A percentile compares a stretch with the other conserved stretches of the same genome.
Evolutionary conservation across 805 yeast genomes (phyloP).

Genomic region (Wickerhamiella siamensis): DNA sequence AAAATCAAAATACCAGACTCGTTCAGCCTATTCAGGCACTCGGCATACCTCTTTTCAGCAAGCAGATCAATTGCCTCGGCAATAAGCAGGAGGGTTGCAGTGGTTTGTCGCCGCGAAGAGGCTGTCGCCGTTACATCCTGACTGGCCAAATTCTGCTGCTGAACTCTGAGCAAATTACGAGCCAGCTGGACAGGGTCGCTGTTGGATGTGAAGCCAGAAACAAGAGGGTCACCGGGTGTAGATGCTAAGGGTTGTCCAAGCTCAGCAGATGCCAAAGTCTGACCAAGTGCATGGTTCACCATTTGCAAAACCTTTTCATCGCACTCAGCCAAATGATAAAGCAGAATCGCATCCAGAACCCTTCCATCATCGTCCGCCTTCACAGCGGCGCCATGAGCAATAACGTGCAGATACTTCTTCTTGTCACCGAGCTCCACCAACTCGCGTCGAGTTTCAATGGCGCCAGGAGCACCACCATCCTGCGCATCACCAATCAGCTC

Average conservation of each 20-base stretch:
- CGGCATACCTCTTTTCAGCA: slow-evolving; percentile 43
- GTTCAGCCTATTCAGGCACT: slow-evolving; percentile 40
- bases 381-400: slow-evolving; percentile 72
- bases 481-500: slow-evolving; percentile 72
- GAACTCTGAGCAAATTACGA: slow-evolving; percentile 25
- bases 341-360: slow-evolving; percentile 64
- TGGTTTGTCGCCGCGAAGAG: slow-evolving; percentile 48
- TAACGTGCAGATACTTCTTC: slow-evolving; percentile 46
- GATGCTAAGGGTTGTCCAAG: slow-evolving; percentile 39
- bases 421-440: slow-evolving; percentile 46
- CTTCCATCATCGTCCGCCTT: slow-evolving; percentile 88
- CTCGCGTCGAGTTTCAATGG: slow-evolving; percentile 61
- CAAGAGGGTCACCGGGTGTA: slow-evolving; percentile 18
- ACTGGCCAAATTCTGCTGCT: slow-evolving; percentile 18
- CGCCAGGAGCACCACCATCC: slow-evolving; percentile 70
- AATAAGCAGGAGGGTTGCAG: slow-evolving; percentile 47
- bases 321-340: slow-evolving; percentile 81
- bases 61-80: slow-evolving; percentile 52
- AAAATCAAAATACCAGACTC: slow-evolving; percentile 56
- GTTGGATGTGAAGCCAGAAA: slow-evolving; percentile 4
- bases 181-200: slow-evolving; percentile 27
- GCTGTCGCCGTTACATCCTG: slow-evolving; percentile 29
- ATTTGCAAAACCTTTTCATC: slow-evolving; percentile 64
- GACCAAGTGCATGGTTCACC: slow-evolving; percentile 65
- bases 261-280: slow-evolving; percentile 57